Evolutionary conservation across 305 asterid species (phyloP), one percentile per base, ranked within the genome.

Genomic region (Rubia peregrina): DNA sequence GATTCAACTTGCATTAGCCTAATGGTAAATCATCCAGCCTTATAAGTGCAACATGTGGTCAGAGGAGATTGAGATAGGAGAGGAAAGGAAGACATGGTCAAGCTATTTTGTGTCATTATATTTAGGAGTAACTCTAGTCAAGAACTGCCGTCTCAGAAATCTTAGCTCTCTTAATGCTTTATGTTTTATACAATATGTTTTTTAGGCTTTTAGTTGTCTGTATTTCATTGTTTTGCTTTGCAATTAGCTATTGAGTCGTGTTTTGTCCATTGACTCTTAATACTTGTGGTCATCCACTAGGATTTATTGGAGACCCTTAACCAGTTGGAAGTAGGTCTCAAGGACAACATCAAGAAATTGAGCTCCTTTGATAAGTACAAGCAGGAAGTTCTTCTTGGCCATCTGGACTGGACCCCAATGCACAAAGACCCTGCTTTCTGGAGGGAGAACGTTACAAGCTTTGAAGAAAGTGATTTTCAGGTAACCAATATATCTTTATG

Each of bases 371-470:
- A 92, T 51, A 86, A 85, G 85, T 90, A 89, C 81, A 90, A 90
- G 85, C 96, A 89, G 82, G 97, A 92, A 79, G 88, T 89, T 74
- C 91, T 92, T 69, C 98, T 90, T 61, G 97, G 96, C 49, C 96
- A 82, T 82, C 96, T 92, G 74, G 95, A 92, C 80, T 92, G 98
- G 97, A 83, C 94, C 14, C 97, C 95, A 6, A 86, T 90, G 98
- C 97, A 92, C 83, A 90, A 89, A 74, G 97, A 90, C 83, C 90
- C 92, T 44, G 56, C 79, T 55, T 92, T 92, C 90, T 90, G 97
- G 98, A 81, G 85, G 68, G 97, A 92, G 41, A 89, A 89, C 80
- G 81, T 85, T 56, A 82, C 85, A 0, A 77, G 68, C 73, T 92
- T 90, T 24, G 98, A 92, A 74, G 97, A 92, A 74, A 88, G 86